phyloP scores from a whole-genome alignment of 768 basidiomycete genomes.

The Cystofilobasidium capitatum region DNA sequence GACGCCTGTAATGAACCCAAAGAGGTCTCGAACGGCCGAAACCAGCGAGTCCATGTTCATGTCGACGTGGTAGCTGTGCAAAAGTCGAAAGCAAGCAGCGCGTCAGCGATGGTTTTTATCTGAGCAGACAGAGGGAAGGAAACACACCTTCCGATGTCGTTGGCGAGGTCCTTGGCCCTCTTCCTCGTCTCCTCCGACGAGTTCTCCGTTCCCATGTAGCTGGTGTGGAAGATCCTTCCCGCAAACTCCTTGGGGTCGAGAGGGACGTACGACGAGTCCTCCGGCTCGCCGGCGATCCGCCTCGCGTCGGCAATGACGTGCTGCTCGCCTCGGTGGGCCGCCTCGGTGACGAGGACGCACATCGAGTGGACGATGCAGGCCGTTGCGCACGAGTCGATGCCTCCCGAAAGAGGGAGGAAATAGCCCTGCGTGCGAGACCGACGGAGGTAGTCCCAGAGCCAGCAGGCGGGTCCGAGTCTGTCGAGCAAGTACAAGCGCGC shows the following conservation, averaged over 20 bases:
- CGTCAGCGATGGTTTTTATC: neutral
- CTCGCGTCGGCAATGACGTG: conserved; percentile 87
- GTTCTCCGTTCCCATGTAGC: conserved; percentile 98
- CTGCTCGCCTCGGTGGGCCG: conserved; percentile 53
- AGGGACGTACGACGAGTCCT: conserved; percentile 71
- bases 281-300: conserved; percentile 73
- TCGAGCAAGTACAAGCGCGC: neutral
- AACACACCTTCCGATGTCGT: conserved; percentile 75
- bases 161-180: conserved; percentile 75
- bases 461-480: conserved; percentile 93
- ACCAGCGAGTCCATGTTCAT: conserved; percentile 93
- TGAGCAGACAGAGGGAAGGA: neutral
- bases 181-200: conserved; percentile 75
- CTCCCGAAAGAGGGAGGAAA: conserved; percentile 89
- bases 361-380: conserved; percentile 92
- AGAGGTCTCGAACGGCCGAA: conserved; percentile 69
- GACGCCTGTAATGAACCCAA: conserved; percentile 65
- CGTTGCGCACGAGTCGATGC: conserved; percentile 95
- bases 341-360: conserved; percentile 81
- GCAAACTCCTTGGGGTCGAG: conserved; percentile 79
- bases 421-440: conserved; percentile 89
- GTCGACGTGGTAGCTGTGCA: conserved; percentile 74
- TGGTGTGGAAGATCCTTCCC: conserved; percentile 83
- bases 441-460: conserved; percentile 99
- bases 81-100: neutral